Evolutionary conservation across 2,329 filamentous ascomycete genomes (phyloP), one percentile per base, ranked within the genome.

Genomic region (Biscogniauxia sp.): DNA sequence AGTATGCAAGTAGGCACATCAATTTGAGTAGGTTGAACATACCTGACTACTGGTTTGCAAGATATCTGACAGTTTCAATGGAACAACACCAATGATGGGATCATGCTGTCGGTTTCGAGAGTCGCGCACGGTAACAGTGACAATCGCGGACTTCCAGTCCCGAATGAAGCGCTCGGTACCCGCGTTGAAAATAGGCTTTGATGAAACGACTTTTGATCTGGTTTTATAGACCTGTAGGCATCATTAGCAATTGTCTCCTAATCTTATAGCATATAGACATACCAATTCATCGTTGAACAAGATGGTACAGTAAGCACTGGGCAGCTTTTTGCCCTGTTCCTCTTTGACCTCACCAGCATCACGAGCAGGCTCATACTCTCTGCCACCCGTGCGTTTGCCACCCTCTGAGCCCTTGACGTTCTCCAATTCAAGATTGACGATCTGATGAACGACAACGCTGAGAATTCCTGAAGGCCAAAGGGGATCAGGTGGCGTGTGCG

Each of bases 101-200:
- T 98, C 95, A 69, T 98, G 94, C 76, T 99, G 89, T 57, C 94
- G 85, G 75, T 97, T 91, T 37, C 94, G 87, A 11, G 90, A 88
- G 73, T 98, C 94, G 25, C 95, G 89, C 17, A 97, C 93, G 0
- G 92, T 91, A 55, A 98, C 83, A 0, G 93, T 97, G 57, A 96
- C 84, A 60, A 97, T 90, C 53, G 86, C 84, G 19, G 91, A 95
- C 64, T 92, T 85, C 95, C 95, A 99, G 72, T 99, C 94, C 20
- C 94, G 89, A 28, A 98, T 80, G 69, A 98, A 98, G 13, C 90
- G 86, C 72, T 99, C 95, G 0, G 93, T 97, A 61, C 94, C 94
- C 2, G 95, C 93, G 69, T 98, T 97, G 83, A 97, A 98, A 65
- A 98, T 97, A 1, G 95, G 95, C 74, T 96, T 93, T 56, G 92